These are phyloP conservation scores for Ophiosphaerella herpotricha DNA, from an alignment of 2,329 filamentous ascomycete genomes.

Conservation along the genomic window DNA sequence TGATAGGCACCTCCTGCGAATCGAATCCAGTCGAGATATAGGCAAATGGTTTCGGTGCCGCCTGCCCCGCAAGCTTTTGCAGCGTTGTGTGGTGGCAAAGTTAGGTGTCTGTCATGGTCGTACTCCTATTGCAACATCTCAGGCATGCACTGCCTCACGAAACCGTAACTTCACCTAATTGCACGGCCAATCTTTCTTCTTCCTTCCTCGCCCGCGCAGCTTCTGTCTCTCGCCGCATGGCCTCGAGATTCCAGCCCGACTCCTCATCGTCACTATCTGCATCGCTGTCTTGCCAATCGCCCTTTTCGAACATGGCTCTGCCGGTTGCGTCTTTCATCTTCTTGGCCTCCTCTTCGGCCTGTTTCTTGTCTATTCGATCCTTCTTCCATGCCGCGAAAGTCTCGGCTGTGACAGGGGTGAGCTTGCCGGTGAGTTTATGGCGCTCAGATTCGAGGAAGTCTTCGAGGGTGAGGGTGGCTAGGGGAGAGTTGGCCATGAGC, in stretches of 20 bases:
- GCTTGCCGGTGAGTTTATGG: conserved; percentile 87
- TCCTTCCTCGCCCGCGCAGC: conserved; percentile 74
- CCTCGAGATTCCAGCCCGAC: conserved; percentile 79
- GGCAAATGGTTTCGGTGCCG: conserved; percentile 1
- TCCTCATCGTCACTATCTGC: conserved; percentile 59
- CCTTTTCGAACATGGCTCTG: conserved; percentile 92
- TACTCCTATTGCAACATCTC: neutral
- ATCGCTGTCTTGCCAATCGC: conserved; percentile 80
- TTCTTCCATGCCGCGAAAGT: conserved; percentile 97
- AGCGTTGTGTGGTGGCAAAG: conserved; percentile 33
- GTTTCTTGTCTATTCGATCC: conserved; percentile 92
- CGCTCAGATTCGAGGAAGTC: conserved; percentile 96
- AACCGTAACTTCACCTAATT: conserved; percentile 21
- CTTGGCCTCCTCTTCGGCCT: conserved; percentile 86
- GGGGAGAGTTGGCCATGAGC: conserved; percentile 89
- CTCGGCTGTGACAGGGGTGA: conserved; percentile 93
- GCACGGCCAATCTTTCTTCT: conserved; percentile 64
- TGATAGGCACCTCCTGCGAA: too few relatives aligned
- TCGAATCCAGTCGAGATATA: too few relatives aligned
- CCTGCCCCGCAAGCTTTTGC: conserved; percentile 39
- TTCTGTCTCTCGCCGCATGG: conserved; percentile 83
- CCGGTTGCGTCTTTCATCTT: conserved; percentile 95
- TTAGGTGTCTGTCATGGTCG: conserved; percentile 7
- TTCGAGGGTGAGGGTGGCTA: conserved; percentile 92
- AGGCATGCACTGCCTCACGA: conserved; percentile 17